phyloP scores from a whole-genome alignment of 371 early-diverging fungal species.

The Mortierella sp. region DNA sequence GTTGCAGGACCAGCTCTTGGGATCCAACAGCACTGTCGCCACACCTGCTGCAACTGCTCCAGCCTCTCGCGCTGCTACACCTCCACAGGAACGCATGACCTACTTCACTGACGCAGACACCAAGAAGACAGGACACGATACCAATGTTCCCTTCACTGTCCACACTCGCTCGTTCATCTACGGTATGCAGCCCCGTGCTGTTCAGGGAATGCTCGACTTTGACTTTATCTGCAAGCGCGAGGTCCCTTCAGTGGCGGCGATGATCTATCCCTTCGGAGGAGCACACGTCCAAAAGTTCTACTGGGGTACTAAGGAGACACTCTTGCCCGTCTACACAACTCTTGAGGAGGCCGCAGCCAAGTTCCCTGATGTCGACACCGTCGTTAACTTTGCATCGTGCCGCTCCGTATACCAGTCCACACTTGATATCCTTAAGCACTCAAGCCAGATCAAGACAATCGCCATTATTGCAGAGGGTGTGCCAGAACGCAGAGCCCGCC shows the following conservation, averaged over 20 bases:
- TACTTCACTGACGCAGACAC: slow-evolving; percentile 58
- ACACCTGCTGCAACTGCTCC: too few relatives aligned
- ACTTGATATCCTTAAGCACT: slow-evolving; percentile 81
- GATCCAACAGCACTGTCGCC: slow-evolving; percentile 45
- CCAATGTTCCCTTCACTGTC: slow-evolving; percentile 82
- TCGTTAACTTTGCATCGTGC: slow-evolving; percentile 98
- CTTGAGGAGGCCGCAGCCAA: slow-evolving; percentile 85
- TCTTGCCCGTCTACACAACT: slow-evolving; percentile 92
- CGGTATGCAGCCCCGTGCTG: slow-evolving; percentile 99
- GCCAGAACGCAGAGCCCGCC: slow-evolving; percentile 95
- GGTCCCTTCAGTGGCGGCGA: slow-evolving; percentile 97
- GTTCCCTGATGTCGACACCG: slow-evolving; percentile 94
- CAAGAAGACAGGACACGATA: slow-evolving; percentile 23
- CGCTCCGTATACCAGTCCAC: slow-evolving; percentile 94
- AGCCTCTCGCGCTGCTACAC: slow-evolving; percentile 14
- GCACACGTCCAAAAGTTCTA: slow-evolving; percentile 98
- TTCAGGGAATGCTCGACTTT: slow-evolving; percentile 99
- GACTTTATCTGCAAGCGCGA: slow-evolving; percentile 97
- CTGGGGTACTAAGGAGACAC: slow-evolving; percentile 98
- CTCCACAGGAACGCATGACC: slow-evolving; percentile 65
- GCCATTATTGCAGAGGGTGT: slow-evolving; percentile 99
- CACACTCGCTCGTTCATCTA: slow-evolving; percentile 93
- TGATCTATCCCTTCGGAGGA: slow-evolving; percentile 99
- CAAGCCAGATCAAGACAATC: slow-evolving; percentile 87
- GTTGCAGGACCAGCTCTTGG: slow-evolving; percentile 72